Conservation (phyloP, 768 basidiomycete species). For the Suillus brevipes region DNA sequence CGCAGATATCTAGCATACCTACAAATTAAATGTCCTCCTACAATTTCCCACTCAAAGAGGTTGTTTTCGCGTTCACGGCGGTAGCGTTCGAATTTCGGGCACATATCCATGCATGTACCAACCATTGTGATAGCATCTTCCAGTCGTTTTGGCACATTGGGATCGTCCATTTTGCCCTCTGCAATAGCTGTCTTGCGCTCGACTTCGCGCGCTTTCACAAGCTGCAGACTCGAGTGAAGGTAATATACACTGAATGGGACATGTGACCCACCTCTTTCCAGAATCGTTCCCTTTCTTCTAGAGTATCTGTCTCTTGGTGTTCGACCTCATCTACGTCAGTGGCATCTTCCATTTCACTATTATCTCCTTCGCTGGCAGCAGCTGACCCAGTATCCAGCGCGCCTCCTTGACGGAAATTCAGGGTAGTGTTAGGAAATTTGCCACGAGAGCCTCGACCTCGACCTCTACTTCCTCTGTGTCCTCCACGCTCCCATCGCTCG, state of each 20-base stretch:
- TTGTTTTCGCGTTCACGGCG: constrained; percentile 88
- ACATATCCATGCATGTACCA: constrained; percentile 93
- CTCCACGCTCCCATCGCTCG: constrained; percentile 66
- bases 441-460: constrained; percentile 39
- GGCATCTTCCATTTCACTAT: constrained; percentile 36
- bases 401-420: constrained; percentile 33
- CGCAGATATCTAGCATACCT: constrained; percentile 12
- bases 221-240: constrained; percentile 38
- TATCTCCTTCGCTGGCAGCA: constrained; percentile 35
- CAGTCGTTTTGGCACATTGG: constrained; percentile 71
- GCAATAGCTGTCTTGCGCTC: constrained; percentile 76
- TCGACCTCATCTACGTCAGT: constrained; percentile 35
- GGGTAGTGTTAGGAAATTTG: constrained; percentile 43
- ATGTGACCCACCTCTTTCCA: constrained; percentile 63
- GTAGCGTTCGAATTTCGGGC: constrained; percentile 91
- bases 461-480: constrained; percentile 48
- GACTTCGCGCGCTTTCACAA: constrained; percentile 70
- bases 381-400: constrained; percentile 30
- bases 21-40: constrained; percentile 38
- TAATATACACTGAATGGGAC: constrained; percentile 14
- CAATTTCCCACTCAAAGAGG: constrained; percentile 82
- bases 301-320: constrained; percentile 53
- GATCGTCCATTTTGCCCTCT: constrained; percentile 88
- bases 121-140: constrained; percentile 92
- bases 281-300: constrained; percentile 66